A percentile compares a stretch with the other conserved stretches of the same genome.
These are phyloP conservation scores for Austroboletus niveus DNA, from an alignment of 1,284 basidiomycete genomes.

Conservation along the genomic window DNA sequence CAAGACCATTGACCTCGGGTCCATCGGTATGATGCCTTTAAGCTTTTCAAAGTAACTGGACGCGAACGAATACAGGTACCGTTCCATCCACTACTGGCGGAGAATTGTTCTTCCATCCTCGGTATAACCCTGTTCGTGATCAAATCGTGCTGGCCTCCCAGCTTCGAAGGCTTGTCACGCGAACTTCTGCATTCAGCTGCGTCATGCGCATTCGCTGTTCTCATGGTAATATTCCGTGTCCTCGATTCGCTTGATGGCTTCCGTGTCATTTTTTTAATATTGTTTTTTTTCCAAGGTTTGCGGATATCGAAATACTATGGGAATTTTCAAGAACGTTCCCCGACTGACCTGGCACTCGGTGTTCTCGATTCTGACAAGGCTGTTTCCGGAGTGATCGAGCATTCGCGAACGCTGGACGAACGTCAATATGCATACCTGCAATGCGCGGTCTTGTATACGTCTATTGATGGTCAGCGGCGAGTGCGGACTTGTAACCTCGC, in stretches of 20 bases:
- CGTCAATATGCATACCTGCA: conserved; percentile 84
- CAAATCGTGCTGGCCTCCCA: conserved; percentile 69
- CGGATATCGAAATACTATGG: conserved; percentile 74
- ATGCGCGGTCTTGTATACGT: conserved; percentile 91
- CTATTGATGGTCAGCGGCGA: conserved; percentile 73
- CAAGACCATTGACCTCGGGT: conserved; percentile 85
- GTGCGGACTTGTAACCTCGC: conserved; percentile 88
- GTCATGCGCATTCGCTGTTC: conserved; percentile 85
- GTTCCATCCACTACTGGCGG: conserved; percentile 85
- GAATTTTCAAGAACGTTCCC: conserved; percentile 76
- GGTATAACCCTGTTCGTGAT: conserved; percentile 78
- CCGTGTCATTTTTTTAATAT: conserved; percentile 1
- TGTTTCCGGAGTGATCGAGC: conserved; percentile 63
- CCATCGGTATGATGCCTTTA: conserved; percentile 57
- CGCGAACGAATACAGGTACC: conserved; percentile 43
- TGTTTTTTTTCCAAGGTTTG: conserved; percentile 50
- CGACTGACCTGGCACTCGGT: conserved; percentile 81
- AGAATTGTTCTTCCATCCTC: conserved; percentile 90
- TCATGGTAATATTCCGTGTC: conserved; percentile 55
- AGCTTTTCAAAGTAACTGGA: conserved; percentile 12
- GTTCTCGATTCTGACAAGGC: conserved; percentile 82
- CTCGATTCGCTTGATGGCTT: conserved; percentile 5
- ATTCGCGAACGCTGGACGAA: conserved; percentile 71
- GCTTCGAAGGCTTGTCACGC: conserved; percentile 65
- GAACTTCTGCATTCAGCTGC: conserved; percentile 82